Percentiles rank a stretch among this genome's conserved stretches.
phyloP scores from a whole-genome alignment of 192 early-diverging fungal species.

The Coemansia sp. region DNA sequence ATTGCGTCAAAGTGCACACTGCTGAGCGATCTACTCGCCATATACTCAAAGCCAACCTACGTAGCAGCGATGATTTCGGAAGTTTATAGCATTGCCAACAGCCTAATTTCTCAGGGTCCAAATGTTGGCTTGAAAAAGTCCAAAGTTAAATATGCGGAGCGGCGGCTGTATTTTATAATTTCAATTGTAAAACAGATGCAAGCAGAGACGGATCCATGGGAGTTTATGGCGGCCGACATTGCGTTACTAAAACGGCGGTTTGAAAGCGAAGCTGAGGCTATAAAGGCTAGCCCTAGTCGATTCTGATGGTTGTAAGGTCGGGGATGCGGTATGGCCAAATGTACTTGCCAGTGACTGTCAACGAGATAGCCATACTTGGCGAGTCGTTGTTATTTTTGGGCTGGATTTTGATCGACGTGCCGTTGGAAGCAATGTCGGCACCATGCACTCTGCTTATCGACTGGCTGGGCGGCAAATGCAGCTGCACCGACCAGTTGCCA shows the following conservation, averaged over 20 bases:
- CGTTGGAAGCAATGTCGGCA: constrained; percentile 10
- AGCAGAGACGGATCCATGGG: constrained; percentile 25
- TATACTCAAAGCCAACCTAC: constrained; percentile 15
- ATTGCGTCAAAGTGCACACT: constrained; percentile 18
- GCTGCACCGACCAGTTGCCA: constrained; percentile 19
- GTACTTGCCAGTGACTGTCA: constrained; percentile 33
- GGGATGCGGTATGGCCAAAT: constrained; percentile 23
- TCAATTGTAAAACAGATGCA: constrained; percentile 38
- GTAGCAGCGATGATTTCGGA: constrained; percentile 41
- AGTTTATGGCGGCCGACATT: constrained; percentile 41
- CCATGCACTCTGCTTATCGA: constrained; percentile 5
- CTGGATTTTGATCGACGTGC: constrained; percentile 13
- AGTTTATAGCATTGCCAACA: constrained; percentile 18
- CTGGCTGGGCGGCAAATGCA: constrained; percentile 26
- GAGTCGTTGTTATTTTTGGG: neutral
- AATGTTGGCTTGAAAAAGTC: constrained; percentile 4
- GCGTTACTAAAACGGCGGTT: constrained; percentile 29
- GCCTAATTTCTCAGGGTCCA: constrained; percentile 1
- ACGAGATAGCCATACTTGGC: constrained; percentile 27
- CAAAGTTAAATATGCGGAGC: constrained; percentile 14
- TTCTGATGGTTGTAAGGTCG: constrained; percentile 16
- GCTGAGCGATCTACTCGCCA: constrained; percentile 25
- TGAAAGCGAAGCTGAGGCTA: constrained; percentile 21
- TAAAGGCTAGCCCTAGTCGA: constrained; percentile 7
- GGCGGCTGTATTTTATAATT: constrained; percentile 30